phyloP scores from a whole-genome alignment of 2,329 filamentous ascomycete genomes.

The Colletotrichum tropicicola region DNA sequence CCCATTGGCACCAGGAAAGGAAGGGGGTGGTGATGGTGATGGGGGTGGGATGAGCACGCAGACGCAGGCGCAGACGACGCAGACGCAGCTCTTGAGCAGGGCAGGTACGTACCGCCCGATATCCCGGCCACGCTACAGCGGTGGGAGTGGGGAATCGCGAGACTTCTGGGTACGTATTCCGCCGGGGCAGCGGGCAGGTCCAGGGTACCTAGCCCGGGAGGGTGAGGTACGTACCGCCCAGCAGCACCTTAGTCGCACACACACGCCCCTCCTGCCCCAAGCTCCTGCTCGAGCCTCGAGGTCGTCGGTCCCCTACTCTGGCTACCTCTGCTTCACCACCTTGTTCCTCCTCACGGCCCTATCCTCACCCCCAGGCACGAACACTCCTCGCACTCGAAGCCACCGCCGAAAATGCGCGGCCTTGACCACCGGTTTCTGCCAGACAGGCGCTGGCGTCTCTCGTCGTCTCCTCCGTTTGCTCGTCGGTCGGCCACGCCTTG shows the following conservation, averaged over 20 bases:
- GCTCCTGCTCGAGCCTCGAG: no score
- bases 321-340: no score
- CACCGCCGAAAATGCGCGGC: not conserved
- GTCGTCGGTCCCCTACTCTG: no score
- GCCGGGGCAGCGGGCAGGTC: not conserved
- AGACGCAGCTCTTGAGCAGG: not conserved
- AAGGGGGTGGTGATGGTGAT: conserved; percentile 4
- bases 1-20: conserved; percentile 18
- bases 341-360: not conserved
- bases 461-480: not conserved
- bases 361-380: not conserved
- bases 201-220: not conserved
- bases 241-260: no score
- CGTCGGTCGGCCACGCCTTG: not conserved
- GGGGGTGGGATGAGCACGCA: not conserved
- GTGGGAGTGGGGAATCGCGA: conserved; percentile 14
- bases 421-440: not conserved
- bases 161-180: not conserved
- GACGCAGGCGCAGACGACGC: not conserved
- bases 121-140: conserved; percentile 1
- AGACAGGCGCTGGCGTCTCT: conserved; percentile 1
- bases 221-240: no score
- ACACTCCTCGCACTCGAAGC: not conserved
- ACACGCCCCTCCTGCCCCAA: no score
- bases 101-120: not conserved